Base-by-base conservation (phyloP, 2,329 filamentous ascomycete species). In the Pyricularia grisea region DNA sequence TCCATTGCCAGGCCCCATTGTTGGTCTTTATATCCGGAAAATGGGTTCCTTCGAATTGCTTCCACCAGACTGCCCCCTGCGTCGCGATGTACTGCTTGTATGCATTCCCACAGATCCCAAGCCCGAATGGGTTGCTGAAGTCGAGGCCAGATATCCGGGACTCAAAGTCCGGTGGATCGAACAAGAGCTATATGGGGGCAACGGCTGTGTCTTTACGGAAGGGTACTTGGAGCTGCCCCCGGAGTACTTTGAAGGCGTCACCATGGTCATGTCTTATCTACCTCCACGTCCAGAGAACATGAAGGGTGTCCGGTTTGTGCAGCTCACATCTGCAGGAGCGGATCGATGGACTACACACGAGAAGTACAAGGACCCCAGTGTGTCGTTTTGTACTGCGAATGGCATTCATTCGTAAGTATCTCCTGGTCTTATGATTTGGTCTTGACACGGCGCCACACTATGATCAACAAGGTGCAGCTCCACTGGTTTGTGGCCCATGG, bases 311-410 rank as follows among this genome's bases (percentile, higher is more conserved):
- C 77, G 80, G 65, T 82, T 79, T 69, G 78, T 84, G n/a, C 83
- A 85, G 74, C 71, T 82, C 30, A 73, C 76, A 0, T 81, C 79
- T 0, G 79, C 82, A 1, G 83, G 83, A 1, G 79, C 79, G 0
- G 81, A 84, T 70, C 72, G 72, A 55, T 83, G 82, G 80, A 69
- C 77, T 4, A 72, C 73, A 0, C 76, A 81, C 67, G 73, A 73
- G 11, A 70, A 73, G 28, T 83, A 78, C 71, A 69, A 74, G 66
- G 75, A 80, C 36, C 73, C 74, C 0, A 70, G 77, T 1, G 75
- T 82, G 3, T 68, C 74, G 0, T 81, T 83, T 66, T 79, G 78
- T 73, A 81, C 78, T 10, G 75, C 77, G 0, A 82, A 80, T 68
- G 81, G 81, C 0, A 77, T 75, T 28, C 80, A 83, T 70, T 75